Conservation (phyloP, 208 protist species). For the Leishmania major region DNA sequence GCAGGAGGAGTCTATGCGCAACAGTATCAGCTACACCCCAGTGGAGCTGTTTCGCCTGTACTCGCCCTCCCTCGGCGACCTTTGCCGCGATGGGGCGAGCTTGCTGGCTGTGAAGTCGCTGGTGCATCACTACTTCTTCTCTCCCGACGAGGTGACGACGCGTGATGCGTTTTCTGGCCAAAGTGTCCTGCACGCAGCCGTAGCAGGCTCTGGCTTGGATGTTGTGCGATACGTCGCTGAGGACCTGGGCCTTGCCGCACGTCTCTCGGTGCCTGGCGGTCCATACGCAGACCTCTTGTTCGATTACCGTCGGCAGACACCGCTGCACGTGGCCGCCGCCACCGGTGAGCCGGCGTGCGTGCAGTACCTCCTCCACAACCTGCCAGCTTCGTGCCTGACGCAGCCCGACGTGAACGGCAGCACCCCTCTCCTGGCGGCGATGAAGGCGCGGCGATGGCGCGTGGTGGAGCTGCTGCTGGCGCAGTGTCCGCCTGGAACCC, state of each 20-base stretch:
- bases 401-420: slow-evolving; percentile 58
- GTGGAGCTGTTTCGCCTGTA: slow-evolving; percentile 57
- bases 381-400: slow-evolving; percentile 35
- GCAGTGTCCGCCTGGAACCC: slow-evolving; percentile 37
- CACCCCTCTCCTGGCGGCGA: slow-evolving; percentile 70
- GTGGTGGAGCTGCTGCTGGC: slow-evolving; percentile 66
- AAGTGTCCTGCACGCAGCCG: slow-evolving; percentile 55
- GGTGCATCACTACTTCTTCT: slow-evolving; percentile 76
- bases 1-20: slow-evolving; percentile 28
- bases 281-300: slow-evolving; percentile 25
- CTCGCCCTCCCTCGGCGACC: slow-evolving; percentile 60
- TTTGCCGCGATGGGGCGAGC: slow-evolving; percentile 61
- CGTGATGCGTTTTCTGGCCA: slow-evolving; percentile 41
- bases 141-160: slow-evolving; percentile 24
- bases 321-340: slow-evolving; percentile 72
- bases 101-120: slow-evolving; percentile 51
- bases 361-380: slow-evolving; percentile 44
- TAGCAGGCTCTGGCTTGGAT: slow-evolving; percentile 39
- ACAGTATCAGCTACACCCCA: slow-evolving; percentile 58
- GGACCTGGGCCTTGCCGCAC: slow-evolving; percentile 34
- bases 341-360: slow-evolving; percentile 46
- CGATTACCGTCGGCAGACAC: slow-evolving; percentile 63
- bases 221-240: slow-evolving; percentile 61
- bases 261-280: slow-evolving; percentile 10
- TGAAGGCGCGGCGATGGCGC: slow-evolving; percentile 39